Conservation (phyloP, 2,329 filamentous ascomycete genomes). For the Botrytis elliptica region DNA sequence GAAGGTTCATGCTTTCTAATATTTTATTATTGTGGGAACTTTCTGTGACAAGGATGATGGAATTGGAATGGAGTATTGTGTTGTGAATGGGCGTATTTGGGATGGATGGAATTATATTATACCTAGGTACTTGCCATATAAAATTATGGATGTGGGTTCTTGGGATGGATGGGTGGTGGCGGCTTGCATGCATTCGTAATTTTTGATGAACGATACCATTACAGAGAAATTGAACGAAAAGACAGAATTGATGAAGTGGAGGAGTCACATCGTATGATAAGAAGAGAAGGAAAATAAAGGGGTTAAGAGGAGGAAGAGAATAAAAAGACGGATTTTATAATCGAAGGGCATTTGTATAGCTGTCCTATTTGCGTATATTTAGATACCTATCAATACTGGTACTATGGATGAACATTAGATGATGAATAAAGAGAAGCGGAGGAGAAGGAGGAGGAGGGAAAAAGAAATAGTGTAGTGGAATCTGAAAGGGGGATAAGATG, state of each 20-base stretch:
- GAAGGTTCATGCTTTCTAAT: not conserved
- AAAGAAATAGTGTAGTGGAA: not conserved
- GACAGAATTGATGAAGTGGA: not conserved
- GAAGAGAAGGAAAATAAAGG: not conserved
- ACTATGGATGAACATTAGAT: not conserved
- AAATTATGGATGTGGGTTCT: not conserved
- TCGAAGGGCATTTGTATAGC: not conserved
- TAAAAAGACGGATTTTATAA: not conserved
- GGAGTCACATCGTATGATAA: not conserved
- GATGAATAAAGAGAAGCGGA: not conserved
- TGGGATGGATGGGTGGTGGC: not conserved
- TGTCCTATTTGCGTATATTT: not conserved
- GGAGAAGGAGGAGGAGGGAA: not conserved
- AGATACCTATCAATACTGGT: not conserved
- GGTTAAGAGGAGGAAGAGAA: not conserved
- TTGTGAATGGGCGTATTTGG: slow-evolving; percentile 2
- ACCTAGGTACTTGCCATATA: not conserved
- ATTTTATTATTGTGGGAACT: not conserved
- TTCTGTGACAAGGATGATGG: not conserved
- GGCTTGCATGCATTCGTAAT: not conserved
- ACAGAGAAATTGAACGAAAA: not conserved
- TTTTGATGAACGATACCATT: slow-evolving; percentile 1
- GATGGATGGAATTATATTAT: not conserved
- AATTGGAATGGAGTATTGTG: not conserved
- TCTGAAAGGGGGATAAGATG: not conserved